phyloP scores from a whole-genome alignment of 352 stramenopile species.

The Phytopythium cucurbitacearum region DNA sequence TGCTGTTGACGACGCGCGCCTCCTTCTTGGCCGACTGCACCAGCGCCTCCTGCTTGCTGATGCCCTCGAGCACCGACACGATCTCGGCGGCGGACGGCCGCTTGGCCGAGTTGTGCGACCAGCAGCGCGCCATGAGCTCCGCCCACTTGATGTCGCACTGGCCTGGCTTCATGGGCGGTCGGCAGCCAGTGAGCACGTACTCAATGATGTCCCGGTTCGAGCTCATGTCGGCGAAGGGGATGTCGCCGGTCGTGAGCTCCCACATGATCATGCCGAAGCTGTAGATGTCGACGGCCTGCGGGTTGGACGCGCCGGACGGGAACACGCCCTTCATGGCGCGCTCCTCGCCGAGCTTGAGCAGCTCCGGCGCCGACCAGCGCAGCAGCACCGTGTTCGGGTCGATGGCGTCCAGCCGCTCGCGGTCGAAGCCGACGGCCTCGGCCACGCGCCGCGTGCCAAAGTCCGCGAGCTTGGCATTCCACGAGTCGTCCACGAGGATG shows the following conservation, averaged over 20 bases:
- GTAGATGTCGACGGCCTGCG: conserved; percentile 85
- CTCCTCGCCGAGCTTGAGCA: conserved; percentile 78
- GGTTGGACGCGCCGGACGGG: conserved; percentile 35
- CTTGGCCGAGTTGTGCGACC: conserved; percentile 67
- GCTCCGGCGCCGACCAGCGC: conserved; percentile 74
- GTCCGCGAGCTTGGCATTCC: conserved; percentile 87
- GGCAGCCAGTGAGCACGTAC: conserved; percentile 69
- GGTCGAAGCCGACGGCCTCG: conserved; percentile 73
- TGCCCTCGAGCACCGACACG: conserved; percentile 72
- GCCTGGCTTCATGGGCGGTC: conserved; percentile 71
- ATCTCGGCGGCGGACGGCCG: conserved; percentile 79
- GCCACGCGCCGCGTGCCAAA: conserved; percentile 80
- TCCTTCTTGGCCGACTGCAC: conserved; percentile 64
- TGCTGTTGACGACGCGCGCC: conserved; percentile 67
- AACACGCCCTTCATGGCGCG: conserved; percentile 58
- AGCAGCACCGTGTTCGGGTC: conserved; percentile 53
- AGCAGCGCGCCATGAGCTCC: conserved; percentile 81
- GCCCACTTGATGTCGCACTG: conserved; percentile 82
- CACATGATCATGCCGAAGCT: conserved; percentile 87
- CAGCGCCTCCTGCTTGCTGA: conserved; percentile 67
- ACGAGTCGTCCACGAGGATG: conserved; percentile 87
- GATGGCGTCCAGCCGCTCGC: conserved; percentile 51
- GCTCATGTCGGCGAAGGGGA: conserved; percentile 64
- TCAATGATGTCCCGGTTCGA: conserved; percentile 72
- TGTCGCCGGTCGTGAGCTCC: conserved; percentile 81